Conservation (phyloP, 306 rosid species). For the Malus asiatica region DNA sequence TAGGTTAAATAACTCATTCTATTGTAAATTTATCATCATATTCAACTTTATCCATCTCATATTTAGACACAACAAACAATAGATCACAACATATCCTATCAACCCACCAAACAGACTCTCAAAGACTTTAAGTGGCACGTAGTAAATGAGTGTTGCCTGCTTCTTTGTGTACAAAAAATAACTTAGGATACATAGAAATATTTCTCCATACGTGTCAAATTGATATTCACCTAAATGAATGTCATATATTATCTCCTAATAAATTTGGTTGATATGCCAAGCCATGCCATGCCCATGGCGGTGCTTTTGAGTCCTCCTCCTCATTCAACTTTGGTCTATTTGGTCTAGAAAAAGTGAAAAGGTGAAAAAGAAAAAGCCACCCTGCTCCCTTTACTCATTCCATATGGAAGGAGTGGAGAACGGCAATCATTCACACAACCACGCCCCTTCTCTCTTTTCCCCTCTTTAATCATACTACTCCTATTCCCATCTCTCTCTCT, state of each 20-base stretch:
- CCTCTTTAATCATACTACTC: conserved; percentile 44
- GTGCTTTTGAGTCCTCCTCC: neutral
- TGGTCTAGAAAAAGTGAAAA: conserved; percentile 18
- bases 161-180: too few relatives aligned
- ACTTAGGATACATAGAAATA: too few relatives aligned
- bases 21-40: too few relatives aligned
- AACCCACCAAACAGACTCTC: too few relatives aligned
- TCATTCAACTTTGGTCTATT: conserved; percentile 8
- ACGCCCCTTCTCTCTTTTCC: conserved; percentile 6
- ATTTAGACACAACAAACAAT: too few relatives aligned
- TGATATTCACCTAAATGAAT: too few relatives aligned
- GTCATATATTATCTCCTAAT: too few relatives aligned
- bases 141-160: too few relatives aligned
- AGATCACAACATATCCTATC: too few relatives aligned
- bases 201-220: too few relatives aligned
- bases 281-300: neutral
- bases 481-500: neutral
- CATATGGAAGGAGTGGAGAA: conserved; percentile 31
- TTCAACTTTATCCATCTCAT: rapidly evolving
- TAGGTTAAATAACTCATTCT: too few relatives aligned
- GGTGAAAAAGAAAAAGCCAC: conserved; percentile 19
- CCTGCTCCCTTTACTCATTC: conserved; percentile 26
- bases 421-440: conserved; percentile 65
- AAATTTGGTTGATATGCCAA: neutral
- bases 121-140: too few relatives aligned